Evolutionary conservation across 2,329 filamentous ascomycete genomes (phyloP).

Genomic region (Neoscytalidium dimidiatum): DNA sequence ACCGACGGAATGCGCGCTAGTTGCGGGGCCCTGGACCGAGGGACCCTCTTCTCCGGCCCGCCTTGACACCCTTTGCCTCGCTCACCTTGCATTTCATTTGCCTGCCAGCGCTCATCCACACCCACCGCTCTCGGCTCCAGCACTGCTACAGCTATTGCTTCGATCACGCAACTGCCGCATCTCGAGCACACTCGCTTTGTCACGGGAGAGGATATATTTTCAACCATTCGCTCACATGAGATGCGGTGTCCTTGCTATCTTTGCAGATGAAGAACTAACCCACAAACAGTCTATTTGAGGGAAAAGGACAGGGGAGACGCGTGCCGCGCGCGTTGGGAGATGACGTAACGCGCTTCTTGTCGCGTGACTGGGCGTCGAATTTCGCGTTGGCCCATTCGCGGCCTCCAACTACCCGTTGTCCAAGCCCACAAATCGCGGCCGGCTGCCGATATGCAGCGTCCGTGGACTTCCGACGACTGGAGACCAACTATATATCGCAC

Average conservation of each 20-base stretch:
- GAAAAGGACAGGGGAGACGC: neutral
- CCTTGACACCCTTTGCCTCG: neutral
- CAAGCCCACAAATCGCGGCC: constrained; percentile 7
- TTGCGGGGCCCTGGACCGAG: neutral
- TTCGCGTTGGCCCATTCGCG: neutral
- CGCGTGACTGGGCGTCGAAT: neutral
- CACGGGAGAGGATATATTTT: too few relatives aligned
- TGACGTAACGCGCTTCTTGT: neutral
- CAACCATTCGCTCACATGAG: too few relatives aligned
- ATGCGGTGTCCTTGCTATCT: neutral
- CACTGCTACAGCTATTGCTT: too few relatives aligned
- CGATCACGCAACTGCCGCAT: too few relatives aligned
- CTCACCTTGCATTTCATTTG: too few relatives aligned
- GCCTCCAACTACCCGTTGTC: neutral
- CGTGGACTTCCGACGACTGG: neutral
- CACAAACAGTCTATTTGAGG: too few relatives aligned
- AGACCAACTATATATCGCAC: constrained; percentile 3
- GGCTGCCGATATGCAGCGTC: neutral
- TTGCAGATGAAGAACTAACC: neutral
- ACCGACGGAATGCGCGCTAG: neutral
- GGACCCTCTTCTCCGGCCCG: neutral
- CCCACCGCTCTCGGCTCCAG: too few relatives aligned
- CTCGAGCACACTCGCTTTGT: too few relatives aligned
- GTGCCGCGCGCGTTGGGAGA: neutral
- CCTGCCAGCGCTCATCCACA: too few relatives aligned